Base-by-base conservation (phyloP, 2,329 filamentous ascomycete species). In the Cladophialophora psammophila region DNA sequence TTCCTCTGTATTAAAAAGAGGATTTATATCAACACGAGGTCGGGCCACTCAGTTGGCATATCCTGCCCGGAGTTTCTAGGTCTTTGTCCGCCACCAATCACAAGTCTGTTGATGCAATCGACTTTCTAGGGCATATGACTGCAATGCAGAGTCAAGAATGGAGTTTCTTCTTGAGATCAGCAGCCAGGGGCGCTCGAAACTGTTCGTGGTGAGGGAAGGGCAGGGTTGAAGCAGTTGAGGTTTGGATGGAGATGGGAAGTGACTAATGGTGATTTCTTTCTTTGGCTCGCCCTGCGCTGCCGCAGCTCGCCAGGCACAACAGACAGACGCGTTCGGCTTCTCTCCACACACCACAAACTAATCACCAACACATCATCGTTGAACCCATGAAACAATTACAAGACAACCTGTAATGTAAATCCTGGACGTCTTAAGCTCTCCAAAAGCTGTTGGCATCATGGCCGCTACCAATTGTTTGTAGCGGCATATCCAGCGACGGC, bases 11-110 rank as follows among this genome's bases (percentile, higher is more conserved):
- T 36, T 1, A 36, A 12, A 34, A 42, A 32, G 50, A 52, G 69
- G 78, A 78, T 72, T 81, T 82, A 76, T 79, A 82, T 73, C 80
- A 82, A 76, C 80, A 76, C 74, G 82, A 72, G 70, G 78, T 80
- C 69, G 80, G 80, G 76, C 79, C 80, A 55, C 76, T 81, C 80
- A 73, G 78, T 58, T 35, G 58, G 50, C 64, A 62, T 38, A 53
- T n/a, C 38, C 35, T 58, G 64, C 52, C 40, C 40, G 31, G 31
- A 31, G 34, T 35, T 55, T n/a, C 18, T 13, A 57, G 58, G 45
- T 58, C 50, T 48, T 36, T 13, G 5, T 45, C 34, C 26, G 20
- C 26, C 52, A 8, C 15, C 59, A 57, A 42, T 36, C n/a, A 50
- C 57, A n/a, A 53, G 38, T 56, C 34, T 32, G 54, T 62, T 15